These are phyloP conservation scores for Malassezia sp. DNA, from an alignment of 1,284 basidiomycete genomes.

Conservation along the genomic window DNA sequence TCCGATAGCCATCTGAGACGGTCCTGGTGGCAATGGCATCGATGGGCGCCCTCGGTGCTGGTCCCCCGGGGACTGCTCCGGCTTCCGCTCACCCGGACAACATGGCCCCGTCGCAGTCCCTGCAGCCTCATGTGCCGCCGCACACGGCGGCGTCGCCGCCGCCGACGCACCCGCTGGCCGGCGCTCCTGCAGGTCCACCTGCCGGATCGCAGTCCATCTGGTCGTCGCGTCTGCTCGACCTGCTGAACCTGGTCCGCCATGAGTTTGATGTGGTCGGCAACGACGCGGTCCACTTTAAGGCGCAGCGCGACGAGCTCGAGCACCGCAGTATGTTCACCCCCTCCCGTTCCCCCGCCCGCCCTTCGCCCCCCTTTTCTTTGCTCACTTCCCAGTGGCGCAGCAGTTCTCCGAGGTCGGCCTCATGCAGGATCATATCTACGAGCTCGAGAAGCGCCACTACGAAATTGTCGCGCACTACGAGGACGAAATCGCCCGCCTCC, in stretches of 20 bases:
- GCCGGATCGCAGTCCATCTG: constrained; percentile 11
- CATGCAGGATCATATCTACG: constrained; percentile 56
- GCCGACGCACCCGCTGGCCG: constrained; percentile 1
- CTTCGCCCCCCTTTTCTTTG: not conserved
- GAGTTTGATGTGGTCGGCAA: constrained; percentile 71
- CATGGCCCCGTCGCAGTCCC: constrained; percentile 4
- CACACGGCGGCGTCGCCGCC: constrained; percentile 4
- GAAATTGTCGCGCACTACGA: constrained; percentile 65
- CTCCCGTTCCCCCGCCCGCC: no score
- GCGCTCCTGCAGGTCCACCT: not conserved
- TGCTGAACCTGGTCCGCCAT: constrained; percentile 68
- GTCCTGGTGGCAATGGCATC: constrained; percentile 9
- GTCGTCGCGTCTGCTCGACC: constrained; percentile 57
- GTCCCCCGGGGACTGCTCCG: not conserved
- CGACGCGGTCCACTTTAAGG: constrained; percentile 60
- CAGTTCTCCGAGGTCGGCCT: constrained; percentile 34
- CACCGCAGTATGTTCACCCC: constrained; percentile 62
- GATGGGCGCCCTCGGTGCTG: constrained; percentile 9
- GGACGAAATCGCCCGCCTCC: constrained; percentile 59
- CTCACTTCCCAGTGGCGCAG: constrained; percentile 22
- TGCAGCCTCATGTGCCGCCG: constrained; percentile 4
- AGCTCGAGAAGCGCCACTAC: constrained; percentile 62
- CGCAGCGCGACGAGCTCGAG: constrained; percentile 80
- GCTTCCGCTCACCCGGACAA: constrained; percentile 1
- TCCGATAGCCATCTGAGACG: not conserved